Evolutionary conservation across 495 filamentous ascomycete genomes (phyloP), one percentile per base, ranked within the genome.

Genomic region (Bombardia bombarda): DNA sequence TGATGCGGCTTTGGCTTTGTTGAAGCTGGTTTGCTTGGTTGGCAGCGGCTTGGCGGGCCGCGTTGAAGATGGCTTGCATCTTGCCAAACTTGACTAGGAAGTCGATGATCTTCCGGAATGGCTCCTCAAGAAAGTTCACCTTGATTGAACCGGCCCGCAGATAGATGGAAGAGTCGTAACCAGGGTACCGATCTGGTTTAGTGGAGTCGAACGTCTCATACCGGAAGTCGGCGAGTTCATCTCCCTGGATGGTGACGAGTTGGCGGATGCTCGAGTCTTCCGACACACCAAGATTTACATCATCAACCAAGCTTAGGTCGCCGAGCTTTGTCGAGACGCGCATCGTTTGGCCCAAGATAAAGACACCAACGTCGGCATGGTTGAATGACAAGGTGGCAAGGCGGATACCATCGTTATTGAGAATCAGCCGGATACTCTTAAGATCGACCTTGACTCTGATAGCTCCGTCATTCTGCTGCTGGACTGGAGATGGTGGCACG

Each of bases 61-160:
- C 90, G 60, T 98, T 97, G 73, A 95, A 97, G 36, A 98, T 89
- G 18, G 92, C 89, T 63, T 97, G 92, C 92, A 98, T 98, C 65
- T 94, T 94, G 44, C 92, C 92, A 55, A 98, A 98, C 52, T 98
- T 98, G 53, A 98, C 86, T 22, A 89, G 70, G 63, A 97, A 98
- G 55, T 95, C 86, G 64, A 97, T 86, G 46, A 98, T 98, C 65
- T 97, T 97, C 32, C 93, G 84, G 68, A 95, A 97, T 4, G 92
- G 92, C 58, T 97, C 92, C 50, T 94, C 88, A 7, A 96, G 61
- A 57, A 98, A 97, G 57, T 95, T 96, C 58, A 98, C 72, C 62
- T 92, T 95, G 59, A 98, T 82, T 0, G 92, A 97, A 4, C 89
- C 92, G 22, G 92, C 88, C 19, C 89, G 78, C 12, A 98, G 65